Evolutionary conservation across 768 basidiomycete species (phyloP).

Genomic region (Tubosaeta sp.): DNA sequence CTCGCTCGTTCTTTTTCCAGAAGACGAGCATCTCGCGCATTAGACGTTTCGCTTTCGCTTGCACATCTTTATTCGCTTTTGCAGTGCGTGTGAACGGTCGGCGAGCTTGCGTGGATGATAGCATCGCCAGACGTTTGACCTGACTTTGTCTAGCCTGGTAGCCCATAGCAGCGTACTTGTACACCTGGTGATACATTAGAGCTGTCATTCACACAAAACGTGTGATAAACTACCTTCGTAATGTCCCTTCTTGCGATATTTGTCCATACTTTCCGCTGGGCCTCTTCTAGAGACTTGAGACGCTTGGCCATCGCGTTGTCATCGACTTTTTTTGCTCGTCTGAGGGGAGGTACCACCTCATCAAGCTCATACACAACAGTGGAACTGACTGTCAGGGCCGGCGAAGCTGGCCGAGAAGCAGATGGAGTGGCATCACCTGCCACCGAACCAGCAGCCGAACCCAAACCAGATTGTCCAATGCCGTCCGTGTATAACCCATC

Average conservation of each 20-base stretch:
- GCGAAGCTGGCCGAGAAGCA: slow-evolving; percentile 68
- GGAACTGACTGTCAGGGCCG: slow-evolving; percentile 48
- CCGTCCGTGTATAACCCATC: slow-evolving; percentile 50
- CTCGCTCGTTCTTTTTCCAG: slow-evolving; percentile 98
- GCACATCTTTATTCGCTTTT: slow-evolving; percentile 77
- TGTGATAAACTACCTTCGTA: slow-evolving; percentile 53
- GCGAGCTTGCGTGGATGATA: slow-evolving; percentile 74
- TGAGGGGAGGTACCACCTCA: slow-evolving; percentile 65
- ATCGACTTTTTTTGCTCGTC: slow-evolving; percentile 73
- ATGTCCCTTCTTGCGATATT: slow-evolving; percentile 83
- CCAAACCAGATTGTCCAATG: slow-evolving; percentile 44
- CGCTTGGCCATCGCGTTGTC: slow-evolving; percentile 69
- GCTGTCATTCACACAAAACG: neutral
- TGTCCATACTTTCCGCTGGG: slow-evolving; percentile 86
- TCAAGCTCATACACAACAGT: slow-evolving; percentile 69
- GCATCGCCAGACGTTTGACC: slow-evolving; percentile 68
- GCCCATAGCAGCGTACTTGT: slow-evolving; percentile 68
- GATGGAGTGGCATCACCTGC: slow-evolving; percentile 70
- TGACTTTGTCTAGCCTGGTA: slow-evolving; percentile 65
- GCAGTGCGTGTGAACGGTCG: slow-evolving; percentile 69
- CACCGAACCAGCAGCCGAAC: slow-evolving; percentile 45
- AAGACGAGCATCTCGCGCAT: slow-evolving; percentile 97
- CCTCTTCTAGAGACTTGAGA: slow-evolving; percentile 72
- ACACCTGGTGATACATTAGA: slow-evolving; percentile 49
- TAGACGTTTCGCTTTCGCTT: slow-evolving; percentile 79